Evolutionary conservation across 2,329 filamentous ascomycete genomes (phyloP).

Genomic region (Fusarium odoratissimum): DNA sequence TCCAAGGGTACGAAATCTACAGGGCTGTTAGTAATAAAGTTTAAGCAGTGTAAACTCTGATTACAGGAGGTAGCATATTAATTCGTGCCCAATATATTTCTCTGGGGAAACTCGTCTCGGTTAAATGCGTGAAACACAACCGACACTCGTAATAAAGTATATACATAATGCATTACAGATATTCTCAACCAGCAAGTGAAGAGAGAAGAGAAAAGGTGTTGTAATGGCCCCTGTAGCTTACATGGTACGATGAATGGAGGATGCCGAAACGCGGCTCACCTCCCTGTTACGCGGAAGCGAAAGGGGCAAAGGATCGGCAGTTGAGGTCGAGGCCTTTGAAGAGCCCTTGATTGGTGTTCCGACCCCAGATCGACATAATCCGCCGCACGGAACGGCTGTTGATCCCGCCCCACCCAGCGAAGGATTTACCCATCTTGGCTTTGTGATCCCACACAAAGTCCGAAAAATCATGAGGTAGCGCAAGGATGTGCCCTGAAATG

Average conservation of each 20-base stretch:
- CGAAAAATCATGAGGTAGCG: neutral
- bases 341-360: neutral
- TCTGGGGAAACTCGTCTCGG: neutral
- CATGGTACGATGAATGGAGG: constrained; percentile 2
- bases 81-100: neutral
- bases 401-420: constrained; percentile 3
- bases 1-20: neutral
- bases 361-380: neutral
- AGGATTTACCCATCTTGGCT: constrained; percentile 1
- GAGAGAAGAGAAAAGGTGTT: neutral
- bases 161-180: neutral
- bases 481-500: neutral
- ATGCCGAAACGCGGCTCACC: neutral
- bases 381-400: neutral
- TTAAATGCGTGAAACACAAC: neutral
- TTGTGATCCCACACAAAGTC: neutral
- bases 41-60: neutral
- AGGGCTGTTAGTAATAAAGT: neutral
- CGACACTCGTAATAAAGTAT: neutral
- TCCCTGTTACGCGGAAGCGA: neutral
- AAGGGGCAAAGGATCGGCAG: constrained; percentile 1
- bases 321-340: neutral
- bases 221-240: neutral
- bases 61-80: neutral
- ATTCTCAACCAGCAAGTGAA: neutral